Conservation (phyloP, 2,329 filamentous ascomycete genomes). For the Ascochyta pisi region DNA sequence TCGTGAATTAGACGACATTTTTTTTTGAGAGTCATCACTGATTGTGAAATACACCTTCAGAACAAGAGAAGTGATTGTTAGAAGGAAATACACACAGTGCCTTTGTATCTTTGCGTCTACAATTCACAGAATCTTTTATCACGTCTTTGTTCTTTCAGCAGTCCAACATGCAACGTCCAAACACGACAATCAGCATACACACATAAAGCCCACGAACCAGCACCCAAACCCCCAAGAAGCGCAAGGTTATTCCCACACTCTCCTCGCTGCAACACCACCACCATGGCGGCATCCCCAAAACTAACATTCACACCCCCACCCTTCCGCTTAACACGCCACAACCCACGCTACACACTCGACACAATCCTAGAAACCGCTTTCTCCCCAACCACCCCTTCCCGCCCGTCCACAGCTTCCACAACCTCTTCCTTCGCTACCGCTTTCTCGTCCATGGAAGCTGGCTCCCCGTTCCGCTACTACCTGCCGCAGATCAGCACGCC, state of each 20-base stretch:
- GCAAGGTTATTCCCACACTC: not conserved
- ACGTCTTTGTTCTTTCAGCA: too few species aligned
- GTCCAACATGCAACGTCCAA: too few species aligned
- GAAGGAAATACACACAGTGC: too few species aligned
- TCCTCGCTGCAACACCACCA: not conserved
- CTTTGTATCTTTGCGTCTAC: too few species aligned
- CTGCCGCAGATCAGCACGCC: slow-evolving; percentile 4
- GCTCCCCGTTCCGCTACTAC: not conserved
- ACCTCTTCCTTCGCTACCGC: not conserved
- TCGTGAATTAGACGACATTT: too few species aligned
- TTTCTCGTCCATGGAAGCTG: not conserved
- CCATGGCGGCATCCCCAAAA: too few species aligned
- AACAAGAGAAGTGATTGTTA: too few species aligned
- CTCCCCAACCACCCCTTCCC: slow-evolving; percentile 27
- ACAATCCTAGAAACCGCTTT: slow-evolving; percentile 18
- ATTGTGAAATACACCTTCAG: too few species aligned
- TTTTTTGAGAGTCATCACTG: too few species aligned
- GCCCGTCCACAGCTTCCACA: not conserved
- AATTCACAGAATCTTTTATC: too few species aligned
- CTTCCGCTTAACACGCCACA: not conserved
- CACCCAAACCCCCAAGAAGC: not conserved
- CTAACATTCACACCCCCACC: not conserved
- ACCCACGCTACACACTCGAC: not conserved
- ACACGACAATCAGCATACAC: not conserved
- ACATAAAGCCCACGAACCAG: not conserved